Conservation (phyloP, 2,329 filamentous ascomycete genomes). For the Biscogniauxia marginata region DNA sequence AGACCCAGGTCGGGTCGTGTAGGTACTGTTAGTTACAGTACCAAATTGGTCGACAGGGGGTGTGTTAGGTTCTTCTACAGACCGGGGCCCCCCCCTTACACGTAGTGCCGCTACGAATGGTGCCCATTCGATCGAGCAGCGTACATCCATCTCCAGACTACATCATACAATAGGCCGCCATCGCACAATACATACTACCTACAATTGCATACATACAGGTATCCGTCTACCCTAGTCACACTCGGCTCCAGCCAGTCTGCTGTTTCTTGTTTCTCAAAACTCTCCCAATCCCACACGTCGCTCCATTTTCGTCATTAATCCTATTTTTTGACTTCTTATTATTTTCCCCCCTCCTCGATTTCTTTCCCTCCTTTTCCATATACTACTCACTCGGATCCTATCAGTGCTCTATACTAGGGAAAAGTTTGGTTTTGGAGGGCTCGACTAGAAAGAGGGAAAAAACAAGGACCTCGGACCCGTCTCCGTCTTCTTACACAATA, state of each 20-base stretch:
- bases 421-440: not conserved
- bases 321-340: slow-evolving; percentile 16
- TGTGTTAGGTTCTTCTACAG: slow-evolving; percentile 14
- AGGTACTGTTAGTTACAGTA: slow-evolving; percentile 6
- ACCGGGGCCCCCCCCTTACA: slow-evolving; percentile 15
- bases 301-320: slow-evolving; percentile 25
- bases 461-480: not conserved
- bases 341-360: slow-evolving; percentile 10
- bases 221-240: slow-evolving; percentile 17
- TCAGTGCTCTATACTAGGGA: not conserved
- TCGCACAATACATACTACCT: slow-evolving; percentile 25
- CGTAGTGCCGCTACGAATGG: slow-evolving; percentile 16
- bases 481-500: not conserved
- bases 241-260: slow-evolving; percentile 20
- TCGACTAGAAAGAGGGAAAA: not conserved
- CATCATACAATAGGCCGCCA: slow-evolving; percentile 14
- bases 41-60: slow-evolving; percentile 20
- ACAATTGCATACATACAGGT: slow-evolving; percentile 15
- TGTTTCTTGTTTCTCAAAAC: slow-evolving; percentile 23
- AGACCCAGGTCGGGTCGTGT: not conserved
- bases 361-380: slow-evolving; percentile 8
- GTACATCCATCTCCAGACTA: slow-evolving; percentile 8
- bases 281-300: slow-evolving; percentile 23
- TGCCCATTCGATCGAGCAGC: slow-evolving; percentile 12
- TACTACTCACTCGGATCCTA: slow-evolving; percentile 7